Conservation (phyloP, 2,329 filamentous ascomycete species). For the Pseudogymnoascus destructans region DNA sequence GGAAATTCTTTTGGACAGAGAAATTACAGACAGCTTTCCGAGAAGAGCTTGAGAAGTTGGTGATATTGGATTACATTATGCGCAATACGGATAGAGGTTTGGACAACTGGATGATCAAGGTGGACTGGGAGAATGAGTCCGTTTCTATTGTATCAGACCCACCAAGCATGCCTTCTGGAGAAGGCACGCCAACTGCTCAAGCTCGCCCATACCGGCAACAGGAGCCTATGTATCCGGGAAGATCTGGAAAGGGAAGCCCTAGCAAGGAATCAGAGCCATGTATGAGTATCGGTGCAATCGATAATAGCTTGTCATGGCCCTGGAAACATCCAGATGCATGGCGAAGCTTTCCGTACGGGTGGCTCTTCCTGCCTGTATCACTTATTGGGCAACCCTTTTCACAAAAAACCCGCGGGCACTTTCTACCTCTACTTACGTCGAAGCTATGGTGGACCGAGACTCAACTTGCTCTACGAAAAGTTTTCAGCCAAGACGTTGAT, state of each 20-base stretch:
- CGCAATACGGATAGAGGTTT: conserved; percentile 91
- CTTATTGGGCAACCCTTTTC: conserved; percentile 95
- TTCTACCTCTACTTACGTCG: conserved; percentile 87
- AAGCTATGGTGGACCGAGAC: conserved; percentile 97
- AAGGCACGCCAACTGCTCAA: conserved; percentile 26
- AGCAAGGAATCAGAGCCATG: conserved; percentile 27
- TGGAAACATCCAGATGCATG: conserved; percentile 97
- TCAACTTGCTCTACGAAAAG: conserved; percentile 67
- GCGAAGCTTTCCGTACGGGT: conserved; percentile 87
- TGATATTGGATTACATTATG: conserved; percentile 98
- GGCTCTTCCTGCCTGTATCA: conserved; percentile 93
- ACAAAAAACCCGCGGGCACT: conserved; percentile 83
- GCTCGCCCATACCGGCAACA: conserved; percentile 62
- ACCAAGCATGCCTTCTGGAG: conserved; percentile 36
- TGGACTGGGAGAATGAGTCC: conserved; percentile 71
- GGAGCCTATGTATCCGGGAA: conserved; percentile 59
- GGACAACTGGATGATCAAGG: conserved; percentile 99
- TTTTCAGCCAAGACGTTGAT: conserved; percentile 86
- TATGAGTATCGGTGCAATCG: conserved; percentile 80
- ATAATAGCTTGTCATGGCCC: conserved; percentile 96
- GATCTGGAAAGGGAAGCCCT: not conserved
- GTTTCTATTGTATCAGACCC: conserved; percentile 82
- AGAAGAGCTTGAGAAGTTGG: conserved; percentile 91
- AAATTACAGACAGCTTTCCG: conserved; percentile 79
- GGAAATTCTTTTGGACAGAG: conserved; percentile 71